Evolutionary conservation across 192 early-diverging fungal species (phyloP).

Genomic region (Coemansia sp.): DNA sequence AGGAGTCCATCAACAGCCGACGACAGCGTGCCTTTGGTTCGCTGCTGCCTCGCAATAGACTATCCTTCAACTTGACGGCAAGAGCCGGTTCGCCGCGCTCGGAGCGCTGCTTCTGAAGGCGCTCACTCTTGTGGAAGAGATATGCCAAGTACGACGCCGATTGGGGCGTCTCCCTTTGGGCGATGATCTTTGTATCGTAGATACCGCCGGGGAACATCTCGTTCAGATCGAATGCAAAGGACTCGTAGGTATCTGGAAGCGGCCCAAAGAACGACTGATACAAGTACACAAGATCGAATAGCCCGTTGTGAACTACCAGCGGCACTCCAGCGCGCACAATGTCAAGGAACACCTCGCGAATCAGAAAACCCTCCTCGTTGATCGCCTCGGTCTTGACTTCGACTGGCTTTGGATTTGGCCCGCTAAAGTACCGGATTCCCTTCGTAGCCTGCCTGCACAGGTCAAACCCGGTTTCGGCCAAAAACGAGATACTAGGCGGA

Average conservation of each 20-base stretch:
- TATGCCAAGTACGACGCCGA: constrained; percentile 46
- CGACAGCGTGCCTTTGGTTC: constrained; percentile 6
- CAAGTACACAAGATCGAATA: constrained; percentile 91
- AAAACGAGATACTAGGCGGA: constrained; percentile 73
- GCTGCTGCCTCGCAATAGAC: constrained; percentile 6
- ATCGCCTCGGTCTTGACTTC: constrained; percentile 28
- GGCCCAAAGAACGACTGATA: constrained; percentile 87
- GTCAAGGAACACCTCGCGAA: constrained; percentile 63
- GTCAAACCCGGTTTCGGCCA: constrained; percentile 86
- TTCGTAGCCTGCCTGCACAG: constrained; percentile 73
- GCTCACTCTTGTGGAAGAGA: constrained; percentile 47
- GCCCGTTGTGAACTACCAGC: constrained; percentile 91
- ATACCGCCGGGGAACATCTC: constrained; percentile 88
- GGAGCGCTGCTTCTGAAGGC: constrained; percentile 26
- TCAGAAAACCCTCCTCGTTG: constrained; percentile 45
- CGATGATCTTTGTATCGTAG: constrained; percentile 90
- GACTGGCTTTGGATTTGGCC: constrained; percentile 46
- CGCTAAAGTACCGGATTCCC: constrained; percentile 82
- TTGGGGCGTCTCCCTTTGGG: constrained; percentile 47
- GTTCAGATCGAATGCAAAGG: constrained; percentile 75
- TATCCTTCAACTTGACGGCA: constrained; percentile 21
- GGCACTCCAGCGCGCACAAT: constrained; percentile 61
- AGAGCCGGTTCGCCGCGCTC: constrained; percentile 31
- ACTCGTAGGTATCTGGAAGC: constrained; percentile 69
- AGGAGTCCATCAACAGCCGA: neutral